A percentile compares a stretch with the other conserved stretches of the same genome.
These are phyloP conservation scores for Boletus barrowsii DNA, from an alignment of 768 basidiomycete genomes.

Conservation along the genomic window DNA sequence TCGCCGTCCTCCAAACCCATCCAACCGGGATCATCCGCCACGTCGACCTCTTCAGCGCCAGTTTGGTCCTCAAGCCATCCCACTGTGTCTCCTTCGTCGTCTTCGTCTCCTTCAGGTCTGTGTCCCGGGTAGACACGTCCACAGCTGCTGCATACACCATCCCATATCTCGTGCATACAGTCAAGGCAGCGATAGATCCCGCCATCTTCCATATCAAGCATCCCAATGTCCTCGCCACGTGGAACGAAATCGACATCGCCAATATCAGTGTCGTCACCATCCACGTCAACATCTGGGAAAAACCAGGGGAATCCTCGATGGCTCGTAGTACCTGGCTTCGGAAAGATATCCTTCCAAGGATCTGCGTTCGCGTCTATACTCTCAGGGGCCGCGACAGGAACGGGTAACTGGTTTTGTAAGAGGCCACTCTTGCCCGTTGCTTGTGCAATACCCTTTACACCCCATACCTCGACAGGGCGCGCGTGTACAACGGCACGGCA, in stretches of 20 bases:
- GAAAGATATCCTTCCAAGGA: constrained; percentile 69
- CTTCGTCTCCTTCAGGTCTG: constrained; percentile 22
- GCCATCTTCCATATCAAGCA: constrained; percentile 72
- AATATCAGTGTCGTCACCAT: constrained; percentile 18
- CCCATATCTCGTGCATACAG: constrained; percentile 78
- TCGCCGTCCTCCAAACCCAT: constrained; percentile 33
- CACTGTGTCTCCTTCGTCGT: constrained; percentile 30
- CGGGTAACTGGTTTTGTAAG: constrained; percentile 26
- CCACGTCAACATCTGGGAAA: constrained; percentile 18
- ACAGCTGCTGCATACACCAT: constrained; percentile 62
- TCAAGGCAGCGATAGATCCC: constrained; percentile 73
- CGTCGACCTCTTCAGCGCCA: constrained; percentile 29
- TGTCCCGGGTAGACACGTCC: constrained; percentile 60
- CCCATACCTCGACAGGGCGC: constrained; percentile 47
- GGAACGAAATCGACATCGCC: constrained; percentile 10
- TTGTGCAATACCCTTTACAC: constrained; percentile 45
- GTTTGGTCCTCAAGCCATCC: constrained; percentile 39
- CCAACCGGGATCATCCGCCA: constrained; percentile 32
- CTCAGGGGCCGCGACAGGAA: constrained; percentile 27
- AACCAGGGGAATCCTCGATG: constrained; percentile 22
- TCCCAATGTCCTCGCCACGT: constrained; percentile 47
- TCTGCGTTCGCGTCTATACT: constrained; percentile 36
- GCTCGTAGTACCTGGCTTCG: constrained; percentile 10
- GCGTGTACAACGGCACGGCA: constrained; percentile 43
- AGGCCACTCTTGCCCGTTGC: constrained; percentile 54